Conservation (phyloP, 23 red algal genomes). For the Agarophyton chilense region DNA sequence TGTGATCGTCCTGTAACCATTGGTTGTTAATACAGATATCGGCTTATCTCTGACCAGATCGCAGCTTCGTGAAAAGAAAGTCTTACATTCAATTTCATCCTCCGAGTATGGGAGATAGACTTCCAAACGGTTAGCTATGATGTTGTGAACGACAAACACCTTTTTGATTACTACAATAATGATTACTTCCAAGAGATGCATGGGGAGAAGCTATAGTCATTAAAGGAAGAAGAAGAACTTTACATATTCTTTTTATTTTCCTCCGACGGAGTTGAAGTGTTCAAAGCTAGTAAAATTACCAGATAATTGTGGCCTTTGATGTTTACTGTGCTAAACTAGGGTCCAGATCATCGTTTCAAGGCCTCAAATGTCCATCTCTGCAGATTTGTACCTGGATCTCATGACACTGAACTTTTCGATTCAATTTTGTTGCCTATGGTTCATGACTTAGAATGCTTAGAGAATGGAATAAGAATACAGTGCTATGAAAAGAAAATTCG, state of each 20-base stretch:
- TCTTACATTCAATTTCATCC: not conserved
- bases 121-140: not conserved
- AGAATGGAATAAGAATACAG: not conserved
- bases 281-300: not conserved
- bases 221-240: not conserved
- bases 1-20: not conserved
- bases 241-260: not conserved
- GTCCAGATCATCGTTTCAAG: not conserved
- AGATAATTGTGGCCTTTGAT: conserved; percentile 22
- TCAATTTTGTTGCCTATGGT: not conserved
- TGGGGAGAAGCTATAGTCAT: not conserved
- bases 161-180: not conserved
- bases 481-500: not conserved
- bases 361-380: not conserved
- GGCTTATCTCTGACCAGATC: not conserved
- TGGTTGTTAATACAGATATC: not conserved
- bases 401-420: conserved; percentile 8
- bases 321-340: conserved; percentile 16
- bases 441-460: not conserved
- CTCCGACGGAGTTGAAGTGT: conserved; percentile 17
- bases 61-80: not conserved
- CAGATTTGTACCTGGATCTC: not conserved
- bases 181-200: not conserved
- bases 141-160: not conserved
- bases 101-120: not conserved